phyloP scores from a whole-genome alignment of 2,329 filamentous ascomycete genomes.

The Magnaporthiopsis poae region DNA sequence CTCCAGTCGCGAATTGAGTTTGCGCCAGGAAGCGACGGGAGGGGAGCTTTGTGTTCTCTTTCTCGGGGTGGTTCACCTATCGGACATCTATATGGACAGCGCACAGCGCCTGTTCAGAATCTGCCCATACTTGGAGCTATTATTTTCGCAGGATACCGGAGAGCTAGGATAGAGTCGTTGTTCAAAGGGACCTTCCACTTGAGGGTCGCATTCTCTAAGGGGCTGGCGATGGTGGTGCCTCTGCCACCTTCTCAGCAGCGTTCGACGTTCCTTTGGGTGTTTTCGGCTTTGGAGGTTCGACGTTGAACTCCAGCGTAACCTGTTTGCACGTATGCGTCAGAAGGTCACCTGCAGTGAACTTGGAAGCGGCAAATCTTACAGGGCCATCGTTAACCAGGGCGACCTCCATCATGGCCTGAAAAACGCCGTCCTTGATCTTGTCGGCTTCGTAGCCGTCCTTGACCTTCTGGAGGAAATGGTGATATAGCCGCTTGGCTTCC shows the following conservation, averaged over 20 bases:
- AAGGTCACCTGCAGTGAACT: background rate
- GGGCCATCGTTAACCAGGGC: slow-evolving; percentile 78
- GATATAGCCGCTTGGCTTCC: slow-evolving; percentile 71
- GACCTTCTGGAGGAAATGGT: slow-evolving; percentile 71
- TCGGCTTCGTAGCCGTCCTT: slow-evolving; percentile 60
- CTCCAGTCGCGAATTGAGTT: background rate
- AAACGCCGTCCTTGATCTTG: slow-evolving; percentile 85
- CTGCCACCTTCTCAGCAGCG: background rate
- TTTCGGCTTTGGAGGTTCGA: slow-evolving; percentile 13
- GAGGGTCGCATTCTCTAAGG: no score
- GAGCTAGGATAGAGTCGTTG: background rate
- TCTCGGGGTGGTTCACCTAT: no score
- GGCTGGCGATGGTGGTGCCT: background rate
- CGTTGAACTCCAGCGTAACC: slow-evolving; percentile 30
- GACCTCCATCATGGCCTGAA: slow-evolving; percentile 99
- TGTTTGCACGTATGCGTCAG: slow-evolving; percentile 12
- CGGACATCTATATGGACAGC: no score
- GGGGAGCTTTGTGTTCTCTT: no score
- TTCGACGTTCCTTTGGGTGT: slow-evolving; percentile 7
- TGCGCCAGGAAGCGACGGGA: background rate
- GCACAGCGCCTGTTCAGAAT: background rate
- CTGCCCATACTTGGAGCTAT: background rate
- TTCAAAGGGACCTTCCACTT: no score
- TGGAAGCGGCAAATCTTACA: slow-evolving; percentile 29
- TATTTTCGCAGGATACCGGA: background rate